A percentile compares a stretch with the other conserved stretches of the same genome.
phyloP scores from a whole-genome alignment of 257 asterid genomes.

The Jasminum sambac region DNA sequence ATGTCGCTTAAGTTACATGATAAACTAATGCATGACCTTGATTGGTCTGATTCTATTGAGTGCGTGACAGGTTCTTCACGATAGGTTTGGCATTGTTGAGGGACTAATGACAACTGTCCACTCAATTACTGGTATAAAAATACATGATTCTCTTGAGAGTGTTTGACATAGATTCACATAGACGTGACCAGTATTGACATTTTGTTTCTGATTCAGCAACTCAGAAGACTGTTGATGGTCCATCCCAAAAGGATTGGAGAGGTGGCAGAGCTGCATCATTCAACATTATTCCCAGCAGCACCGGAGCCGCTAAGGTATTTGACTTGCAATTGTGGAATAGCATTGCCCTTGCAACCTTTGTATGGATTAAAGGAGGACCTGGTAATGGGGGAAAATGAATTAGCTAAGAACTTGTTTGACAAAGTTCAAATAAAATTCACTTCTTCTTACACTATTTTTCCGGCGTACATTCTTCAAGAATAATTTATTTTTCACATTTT shows the following conservation, averaged over 20 bases:
- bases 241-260: constrained; percentile 36
- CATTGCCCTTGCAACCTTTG: not conserved
- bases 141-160: not conserved
- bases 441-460: no score
- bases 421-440: no score
- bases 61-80: constrained; percentile 62
- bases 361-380: no score
- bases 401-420: no score
- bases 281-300: constrained; percentile 32
- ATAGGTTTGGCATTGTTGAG: constrained; percentile 81
- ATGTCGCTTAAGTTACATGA: not conserved
- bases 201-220: constrained; percentile 20
- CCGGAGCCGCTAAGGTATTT: constrained; percentile 34
- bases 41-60: constrained; percentile 3
- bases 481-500: no score
- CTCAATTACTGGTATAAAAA: constrained; percentile 45
- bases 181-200: constrained; percentile 8
- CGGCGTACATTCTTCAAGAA: no score
- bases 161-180: not conserved
- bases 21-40: not conserved
- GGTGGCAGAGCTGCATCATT: constrained; percentile 34
- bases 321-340: not conserved
- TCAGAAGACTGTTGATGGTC: constrained; percentile 34
- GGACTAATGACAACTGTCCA: constrained; percentile 66
- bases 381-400: not conserved